phyloP scores from a whole-genome alignment of 805 yeast genomes.

The Deakozyma indianensis region DNA sequence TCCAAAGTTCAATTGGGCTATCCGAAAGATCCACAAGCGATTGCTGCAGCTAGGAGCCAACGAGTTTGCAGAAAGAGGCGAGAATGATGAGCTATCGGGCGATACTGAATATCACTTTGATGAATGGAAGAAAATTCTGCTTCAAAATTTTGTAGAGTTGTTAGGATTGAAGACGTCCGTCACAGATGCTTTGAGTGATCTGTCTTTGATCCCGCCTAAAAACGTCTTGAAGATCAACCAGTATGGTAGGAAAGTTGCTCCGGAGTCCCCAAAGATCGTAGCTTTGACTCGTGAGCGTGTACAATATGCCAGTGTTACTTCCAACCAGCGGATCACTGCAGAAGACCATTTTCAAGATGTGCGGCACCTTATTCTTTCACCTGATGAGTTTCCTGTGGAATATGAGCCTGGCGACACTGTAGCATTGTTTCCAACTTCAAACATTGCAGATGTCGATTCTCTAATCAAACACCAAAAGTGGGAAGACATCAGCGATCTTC shows the following conservation, averaged over 20 bases:
- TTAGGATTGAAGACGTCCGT: constrained; percentile 11
- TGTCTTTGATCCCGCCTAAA: background rate
- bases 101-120: constrained; percentile 58
- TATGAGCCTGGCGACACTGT: constrained; percentile 74
- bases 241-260: constrained; percentile 19
- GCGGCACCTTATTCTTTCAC: constrained; percentile 38
- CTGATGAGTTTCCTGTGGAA: constrained; percentile 13
- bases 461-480: constrained; percentile 61
- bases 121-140: constrained; percentile 50
- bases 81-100: constrained; percentile 76
- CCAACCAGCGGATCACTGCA: constrained; percentile 51
- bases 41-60: constrained; percentile 67
- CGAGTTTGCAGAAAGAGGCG: constrained; percentile 61
- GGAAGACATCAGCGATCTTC: constrained; percentile 54
- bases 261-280: constrained; percentile 18
- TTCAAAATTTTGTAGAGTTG: constrained; percentile 16
- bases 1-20: constrained; percentile 79
- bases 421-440: constrained; percentile 63
- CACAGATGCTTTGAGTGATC: constrained; percentile 14
- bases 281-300: constrained; percentile 20
- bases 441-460: constrained; percentile 43
- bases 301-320: constrained; percentile 30
- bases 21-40: constrained; percentile 66
- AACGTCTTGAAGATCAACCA: constrained; percentile 15
- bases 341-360: constrained; percentile 83